Conservation (phyloP, 129 eudicot genomes). For the Heracleum sosnowskyi region DNA sequence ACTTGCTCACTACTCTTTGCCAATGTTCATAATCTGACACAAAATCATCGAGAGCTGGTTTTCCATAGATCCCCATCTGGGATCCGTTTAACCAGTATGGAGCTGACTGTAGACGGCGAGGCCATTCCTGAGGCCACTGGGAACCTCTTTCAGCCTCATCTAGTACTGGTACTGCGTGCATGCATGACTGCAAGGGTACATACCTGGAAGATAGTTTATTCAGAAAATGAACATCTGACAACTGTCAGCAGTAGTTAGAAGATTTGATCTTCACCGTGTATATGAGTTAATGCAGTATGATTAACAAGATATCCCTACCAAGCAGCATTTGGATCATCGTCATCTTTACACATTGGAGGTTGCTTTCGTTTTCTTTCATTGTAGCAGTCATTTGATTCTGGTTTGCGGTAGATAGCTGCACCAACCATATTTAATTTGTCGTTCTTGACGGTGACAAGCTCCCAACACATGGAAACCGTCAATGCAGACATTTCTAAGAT, state of each 20-base stretch:
- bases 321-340: conserved; percentile 92
- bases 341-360: conserved; percentile 71
- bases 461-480: conserved; percentile 85
- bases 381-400: conserved; percentile 72
- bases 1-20: conserved; percentile 50
- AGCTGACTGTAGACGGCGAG: conserved; percentile 38
- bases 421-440: conserved; percentile 57
- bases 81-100: conserved; percentile 74
- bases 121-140: conserved; percentile 82
- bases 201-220: conserved; percentile 42
- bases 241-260: background rate
- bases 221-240: background rate
- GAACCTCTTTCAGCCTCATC: conserved; percentile 56
- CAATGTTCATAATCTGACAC: conserved; percentile 64
- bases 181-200: conserved; percentile 68
- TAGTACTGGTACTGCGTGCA: conserved; percentile 57
- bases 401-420: conserved; percentile 75
- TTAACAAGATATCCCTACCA: conserved; percentile 38
- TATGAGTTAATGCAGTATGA: background rate
- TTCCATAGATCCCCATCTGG: conserved; percentile 77
- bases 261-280: background rate
- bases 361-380: conserved; percentile 43
- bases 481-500: conserved; percentile 62
- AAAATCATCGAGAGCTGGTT: conserved; percentile 76
- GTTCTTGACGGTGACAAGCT: conserved; percentile 67